These are phyloP conservation scores for Avena insularis DNA, from an alignment of 176 grass and related monocot species.

Conservation along the genomic window DNA sequence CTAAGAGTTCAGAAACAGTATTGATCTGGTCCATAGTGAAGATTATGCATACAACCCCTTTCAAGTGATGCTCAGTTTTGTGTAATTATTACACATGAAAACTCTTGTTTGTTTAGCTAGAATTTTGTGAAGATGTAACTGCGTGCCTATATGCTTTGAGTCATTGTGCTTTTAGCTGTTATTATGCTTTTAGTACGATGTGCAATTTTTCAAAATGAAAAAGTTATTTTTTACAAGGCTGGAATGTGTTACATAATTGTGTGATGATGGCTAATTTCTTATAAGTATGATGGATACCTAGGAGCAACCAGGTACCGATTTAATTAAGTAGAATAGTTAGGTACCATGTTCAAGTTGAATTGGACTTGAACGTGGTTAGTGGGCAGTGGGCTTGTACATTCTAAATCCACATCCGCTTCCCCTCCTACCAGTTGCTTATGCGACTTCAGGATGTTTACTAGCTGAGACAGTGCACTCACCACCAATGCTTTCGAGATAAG, in stretches of 20 bases:
- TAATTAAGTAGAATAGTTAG: not conserved
- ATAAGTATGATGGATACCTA: not conserved
- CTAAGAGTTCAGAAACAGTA: not conserved
- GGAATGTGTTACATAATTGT: not conserved
- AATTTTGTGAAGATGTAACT: slow-evolving; percentile 30
- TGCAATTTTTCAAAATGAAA: slow-evolving; percentile 22
- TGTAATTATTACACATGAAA: not conserved
- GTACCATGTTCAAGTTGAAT: slow-evolving; percentile 6
- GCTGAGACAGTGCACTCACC: not conserved
- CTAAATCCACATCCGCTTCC: not conserved
- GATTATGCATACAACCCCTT: slow-evolving; percentile 16
- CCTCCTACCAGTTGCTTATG: slow-evolving; percentile 8
- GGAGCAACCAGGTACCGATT: not conserved
- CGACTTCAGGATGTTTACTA: not conserved
- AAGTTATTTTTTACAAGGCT: not conserved
- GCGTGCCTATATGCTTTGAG: slow-evolving; percentile 11
- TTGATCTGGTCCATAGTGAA: not conserved
- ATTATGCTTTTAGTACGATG: not conserved
- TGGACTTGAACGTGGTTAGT: not conserved
- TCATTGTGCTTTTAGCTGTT: not conserved
- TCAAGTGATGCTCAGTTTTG: slow-evolving; percentile 5
- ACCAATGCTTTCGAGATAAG: slow-evolving; percentile 18
- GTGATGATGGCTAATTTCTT: not conserved
- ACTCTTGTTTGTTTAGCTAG: not conserved
- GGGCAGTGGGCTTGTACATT: not conserved